A percentile compares a stretch with the other conserved stretches of the same genome.
These are phyloP conservation scores for Solanum pennellii DNA, from an alignment of 257 asterid species.

Conservation along the genomic window DNA sequence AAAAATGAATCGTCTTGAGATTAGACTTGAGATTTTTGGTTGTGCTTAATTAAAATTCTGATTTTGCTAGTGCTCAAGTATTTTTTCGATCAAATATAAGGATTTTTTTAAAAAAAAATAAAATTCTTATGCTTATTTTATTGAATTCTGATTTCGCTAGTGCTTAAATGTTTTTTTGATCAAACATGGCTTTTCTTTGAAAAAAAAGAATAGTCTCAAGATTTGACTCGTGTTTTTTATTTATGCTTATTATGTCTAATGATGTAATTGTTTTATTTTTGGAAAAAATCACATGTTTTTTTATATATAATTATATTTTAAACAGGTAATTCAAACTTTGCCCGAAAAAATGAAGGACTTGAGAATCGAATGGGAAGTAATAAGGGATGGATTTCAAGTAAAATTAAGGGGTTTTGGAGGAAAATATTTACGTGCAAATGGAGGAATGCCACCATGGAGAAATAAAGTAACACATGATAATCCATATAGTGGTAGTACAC, in stretches of 20 bases:
- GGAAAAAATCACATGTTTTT: neutral
- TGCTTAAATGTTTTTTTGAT: too few species aligned
- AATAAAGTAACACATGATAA: slow-evolving; percentile 71
- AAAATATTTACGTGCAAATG: slow-evolving; percentile 72
- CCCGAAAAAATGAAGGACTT: slow-evolving; percentile 28
- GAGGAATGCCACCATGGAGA: slow-evolving; percentile 97
- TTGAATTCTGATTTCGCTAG: too few species aligned
- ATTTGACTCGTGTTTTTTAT: neutral
- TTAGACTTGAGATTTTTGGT: neutral
- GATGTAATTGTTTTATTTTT: neutral
- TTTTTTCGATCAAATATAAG: too few species aligned
- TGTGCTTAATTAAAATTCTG: neutral
- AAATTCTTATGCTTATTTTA: too few species aligned
- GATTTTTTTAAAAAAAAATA: too few species aligned
- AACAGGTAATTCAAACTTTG: slow-evolving; percentile 16
- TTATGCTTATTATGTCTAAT: neutral
- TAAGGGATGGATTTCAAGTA: slow-evolving; percentile 79
- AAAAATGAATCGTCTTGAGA: neutral
- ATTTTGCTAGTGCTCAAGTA: too few species aligned
- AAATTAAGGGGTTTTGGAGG: slow-evolving; percentile 48
- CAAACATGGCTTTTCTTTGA: neutral
- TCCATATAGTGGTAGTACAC: slow-evolving; percentile 34
- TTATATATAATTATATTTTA: neutral
- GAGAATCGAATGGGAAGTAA: slow-evolving; percentile 64
- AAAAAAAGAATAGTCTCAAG: neutral